Conservation (phyloP, 176 grass and related monocot genomes). For the Avena sativa region DNA sequence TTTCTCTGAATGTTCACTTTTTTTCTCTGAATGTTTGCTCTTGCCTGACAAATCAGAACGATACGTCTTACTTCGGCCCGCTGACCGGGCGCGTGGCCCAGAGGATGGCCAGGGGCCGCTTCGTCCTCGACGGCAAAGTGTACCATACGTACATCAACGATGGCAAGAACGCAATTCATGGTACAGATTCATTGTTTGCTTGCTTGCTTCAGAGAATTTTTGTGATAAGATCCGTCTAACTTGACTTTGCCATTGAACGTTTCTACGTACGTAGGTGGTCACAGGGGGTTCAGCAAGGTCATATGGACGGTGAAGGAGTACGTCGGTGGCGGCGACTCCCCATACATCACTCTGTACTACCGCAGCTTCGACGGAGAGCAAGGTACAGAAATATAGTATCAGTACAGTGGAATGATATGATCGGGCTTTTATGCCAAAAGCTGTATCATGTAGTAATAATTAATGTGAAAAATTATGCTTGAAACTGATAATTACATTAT, state of each 20-base stretch:
- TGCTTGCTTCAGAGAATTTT: background rate
- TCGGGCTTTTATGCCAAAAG: no score
- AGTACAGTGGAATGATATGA: background rate
- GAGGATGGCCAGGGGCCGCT: conserved; percentile 56
- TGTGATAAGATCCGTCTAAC: no score
- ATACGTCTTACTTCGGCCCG: conserved; percentile 72
- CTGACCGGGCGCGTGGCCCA: conserved; percentile 70
- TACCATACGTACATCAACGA: conserved; percentile 63
- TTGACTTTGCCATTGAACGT: background rate
- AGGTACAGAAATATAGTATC: conserved; percentile 10
- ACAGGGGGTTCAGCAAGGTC: conserved; percentile 69
- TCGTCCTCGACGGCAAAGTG: conserved; percentile 64
- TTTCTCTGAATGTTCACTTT: background rate
- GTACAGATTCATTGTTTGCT: conserved; percentile 20
- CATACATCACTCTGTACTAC: conserved; percentile 72
- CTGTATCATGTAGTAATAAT: background rate
- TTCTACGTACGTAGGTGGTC: conserved; percentile 43
- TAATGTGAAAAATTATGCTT: background rate
- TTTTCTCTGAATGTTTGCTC: no score
- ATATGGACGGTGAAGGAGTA: conserved; percentile 76
- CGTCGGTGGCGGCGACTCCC: conserved; percentile 55
- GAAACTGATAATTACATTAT: no score
- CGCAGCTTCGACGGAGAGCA: conserved; percentile 86
- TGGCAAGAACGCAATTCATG: conserved; percentile 73
- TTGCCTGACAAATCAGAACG: conserved; percentile 49